phyloP scores from a whole-genome alignment of 2,329 filamentous ascomycete species.

The Pseudopithomyces maydicus region DNA sequence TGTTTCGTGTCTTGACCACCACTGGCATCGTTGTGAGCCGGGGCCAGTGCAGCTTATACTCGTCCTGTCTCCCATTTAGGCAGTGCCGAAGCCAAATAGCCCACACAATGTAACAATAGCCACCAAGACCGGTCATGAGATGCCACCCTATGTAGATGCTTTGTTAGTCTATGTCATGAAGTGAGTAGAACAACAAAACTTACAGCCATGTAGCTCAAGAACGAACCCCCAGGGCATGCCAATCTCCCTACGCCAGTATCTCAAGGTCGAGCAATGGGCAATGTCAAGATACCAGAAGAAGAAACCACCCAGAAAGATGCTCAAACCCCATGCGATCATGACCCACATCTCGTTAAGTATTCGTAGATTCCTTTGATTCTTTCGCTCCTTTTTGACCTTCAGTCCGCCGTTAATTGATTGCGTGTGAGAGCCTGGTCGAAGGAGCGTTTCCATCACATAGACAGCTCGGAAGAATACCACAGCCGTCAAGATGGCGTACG shows the following conservation, averaged over 20 bases:
- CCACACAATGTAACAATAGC: conserved; percentile 85
- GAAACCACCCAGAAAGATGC: conserved; percentile 76
- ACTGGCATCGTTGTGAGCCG: conserved; percentile 61
- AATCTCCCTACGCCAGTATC: conserved; percentile 68
- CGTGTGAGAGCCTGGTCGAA: conserved; percentile 61
- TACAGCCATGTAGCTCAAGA: conserved; percentile 75
- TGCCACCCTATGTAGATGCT: conserved; percentile 59
- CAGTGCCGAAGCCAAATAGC: conserved; percentile 81
- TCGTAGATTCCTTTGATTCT: conserved; percentile 61
- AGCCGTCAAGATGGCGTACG: conserved; percentile 74
- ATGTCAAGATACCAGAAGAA: conserved; percentile 81
- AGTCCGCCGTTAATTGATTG: conserved; percentile 44
- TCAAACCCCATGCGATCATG: conserved; percentile 71
- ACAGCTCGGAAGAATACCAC: conserved; percentile 74
- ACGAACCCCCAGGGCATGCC: conserved; percentile 81
- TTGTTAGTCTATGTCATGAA: not conserved
- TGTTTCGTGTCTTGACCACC: conserved; percentile 47
- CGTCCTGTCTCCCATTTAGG: conserved; percentile 72
- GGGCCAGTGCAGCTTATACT: conserved; percentile 74
- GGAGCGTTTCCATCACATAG: conserved; percentile 74
- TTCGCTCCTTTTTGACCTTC: conserved; percentile 47
- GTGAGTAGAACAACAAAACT: conserved; percentile 52
- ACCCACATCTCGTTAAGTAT: conserved; percentile 74
- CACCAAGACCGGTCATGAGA: conserved; percentile 79
- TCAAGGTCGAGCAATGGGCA: conserved; percentile 70